Base-by-base conservation (phyloP, 352 stramenopile species). In the Plasmopara viticola region DNA sequence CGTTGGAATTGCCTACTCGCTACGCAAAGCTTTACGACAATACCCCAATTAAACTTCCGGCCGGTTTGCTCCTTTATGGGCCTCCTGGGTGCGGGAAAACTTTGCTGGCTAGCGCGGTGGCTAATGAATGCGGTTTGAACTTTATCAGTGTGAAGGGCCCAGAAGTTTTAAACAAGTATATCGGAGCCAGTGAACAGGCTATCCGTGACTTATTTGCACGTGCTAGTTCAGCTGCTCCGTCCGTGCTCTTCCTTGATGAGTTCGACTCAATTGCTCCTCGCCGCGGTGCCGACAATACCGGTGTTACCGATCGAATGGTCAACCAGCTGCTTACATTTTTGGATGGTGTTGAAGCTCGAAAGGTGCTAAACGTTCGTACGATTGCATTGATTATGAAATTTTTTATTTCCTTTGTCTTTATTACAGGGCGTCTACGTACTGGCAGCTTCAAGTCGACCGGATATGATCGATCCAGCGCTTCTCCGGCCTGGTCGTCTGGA, bases 321-420 rank as follows among this genome's bases (percentile, higher is more conserved):
- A 99, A 98, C 62, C 96, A 99, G 54, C 71, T 99, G 43, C 82
- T 99, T 0, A 99, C 96, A 0, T 98, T 98, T 60, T 64, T 99
- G 42, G 96, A 99, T 73, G 95, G 96, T 37, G 94, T 98, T 10
- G 96, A 99, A 70, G 74, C 68, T 0, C 62, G 85, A 51, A 86
- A 87, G 69, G 87, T 90, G 50, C 20, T 25, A 25, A 25, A 25
- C 20, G 20, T 25, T 3, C 20, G 20, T 25, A 25, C 20, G 20
- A 25, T 1, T 25, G 20, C 20, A 25, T 25, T 25, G 33, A 38
- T 38, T 2, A 38, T 38, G 33, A 4, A 38, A 38, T 5, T 25
- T 50, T 25, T 34, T 46, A 34, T 41, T 7, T 2, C 41, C n/a
- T 31, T 6, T 37, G 20, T 25, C 20, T 25, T 25, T 25, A 25